Percentiles rank a stretch among this genome's conserved stretches.
Conservation (phyloP, 371 early-diverging fungal species). For the Apophysomyces elegans region DNA sequence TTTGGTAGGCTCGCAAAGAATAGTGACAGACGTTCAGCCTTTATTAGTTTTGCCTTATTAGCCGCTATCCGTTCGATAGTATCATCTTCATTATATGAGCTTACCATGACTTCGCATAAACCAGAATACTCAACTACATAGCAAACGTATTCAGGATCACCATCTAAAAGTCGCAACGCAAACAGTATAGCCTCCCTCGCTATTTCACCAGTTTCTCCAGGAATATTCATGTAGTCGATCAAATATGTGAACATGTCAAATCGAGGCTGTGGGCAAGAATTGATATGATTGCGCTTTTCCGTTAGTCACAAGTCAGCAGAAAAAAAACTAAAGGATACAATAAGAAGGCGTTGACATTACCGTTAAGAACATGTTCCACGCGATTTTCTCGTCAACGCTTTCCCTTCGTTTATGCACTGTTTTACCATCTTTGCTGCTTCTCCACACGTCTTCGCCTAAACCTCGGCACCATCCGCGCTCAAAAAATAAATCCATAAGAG, state of each 20-base stretch:
- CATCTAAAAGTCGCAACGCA: constrained; percentile 48
- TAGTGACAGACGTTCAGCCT: constrained; percentile 51
- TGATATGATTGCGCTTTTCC: background rate
- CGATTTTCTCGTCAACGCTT: constrained; percentile 52
- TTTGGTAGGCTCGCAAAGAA: constrained; percentile 50
- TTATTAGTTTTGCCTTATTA: background rate
- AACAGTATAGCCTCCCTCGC: constrained; percentile 55
- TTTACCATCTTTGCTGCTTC: constrained; percentile 50
- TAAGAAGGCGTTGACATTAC: constrained; percentile 22
- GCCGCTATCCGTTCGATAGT: too few relatives aligned
- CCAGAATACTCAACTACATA: constrained; percentile 58
- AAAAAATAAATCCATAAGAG: constrained; percentile 56
- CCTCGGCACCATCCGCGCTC: constrained; percentile 60
- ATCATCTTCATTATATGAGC: background rate
- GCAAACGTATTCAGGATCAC: constrained; percentile 58
- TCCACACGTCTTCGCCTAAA: constrained; percentile 54
- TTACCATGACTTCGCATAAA: constrained; percentile 56
- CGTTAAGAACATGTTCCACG: constrained; percentile 52
- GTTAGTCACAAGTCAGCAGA: background rate
- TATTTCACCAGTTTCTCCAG: constrained; percentile 59
- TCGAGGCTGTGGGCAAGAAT: constrained; percentile 37
- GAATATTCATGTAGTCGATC: constrained; percentile 57
- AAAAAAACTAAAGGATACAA: background rate
- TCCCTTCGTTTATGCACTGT: constrained; percentile 45
- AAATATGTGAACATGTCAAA: constrained; percentile 57